Evolutionary conservation across 1,139 yeast genomes (phyloP), one percentile per base, ranked within the genome.

Genomic region (Suhomyces panamericanus): DNA sequence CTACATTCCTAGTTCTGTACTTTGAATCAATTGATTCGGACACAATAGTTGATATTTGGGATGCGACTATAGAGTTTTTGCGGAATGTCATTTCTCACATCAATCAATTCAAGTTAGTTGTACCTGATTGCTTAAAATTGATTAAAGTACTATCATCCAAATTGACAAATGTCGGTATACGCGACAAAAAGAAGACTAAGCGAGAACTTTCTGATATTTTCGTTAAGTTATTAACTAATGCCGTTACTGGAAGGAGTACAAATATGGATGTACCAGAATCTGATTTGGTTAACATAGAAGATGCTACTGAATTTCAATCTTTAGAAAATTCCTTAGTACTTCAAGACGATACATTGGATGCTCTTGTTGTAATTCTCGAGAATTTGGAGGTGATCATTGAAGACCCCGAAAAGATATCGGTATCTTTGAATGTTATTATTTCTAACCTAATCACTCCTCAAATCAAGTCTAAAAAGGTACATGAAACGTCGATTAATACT

Each of bases 11-110:
- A 48, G 73, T 81, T 7, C 69, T 66, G 0, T 90, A 90, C 58
- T 66, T 84, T 16, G 68, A 69, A 7, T 78, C 89, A 0, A 68
- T 91, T 35, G 95, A 87, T 49, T 77, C 75, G 49, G 96, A 89
- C 53, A 81, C 88, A 0, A 69, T 89, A 30, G 87, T 84, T 46
- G 96, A 90, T 48, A 74, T 88, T 22, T 89, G 91, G 84, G 62
- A 62, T 15, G 77, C 76, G 22, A 70, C 83, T 17, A 66, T 80
- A 36, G 64, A 63, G 6, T 89, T 87, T 55, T 69, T 87, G 51
- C 81, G 75, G 50, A 89, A 83, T 22, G 76, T 82, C 0, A 55
- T 73, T 34, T 63, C 75, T 12, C 80, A 81, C 54, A 62, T 75
- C 14, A 53, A 66, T n/a, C 58, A 67, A 3, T 87, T 80, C 59